These are phyloP conservation scores for Phytophthora fragariaefolia DNA, from an alignment of 352 stramenopile species.

Conservation along the genomic window DNA sequence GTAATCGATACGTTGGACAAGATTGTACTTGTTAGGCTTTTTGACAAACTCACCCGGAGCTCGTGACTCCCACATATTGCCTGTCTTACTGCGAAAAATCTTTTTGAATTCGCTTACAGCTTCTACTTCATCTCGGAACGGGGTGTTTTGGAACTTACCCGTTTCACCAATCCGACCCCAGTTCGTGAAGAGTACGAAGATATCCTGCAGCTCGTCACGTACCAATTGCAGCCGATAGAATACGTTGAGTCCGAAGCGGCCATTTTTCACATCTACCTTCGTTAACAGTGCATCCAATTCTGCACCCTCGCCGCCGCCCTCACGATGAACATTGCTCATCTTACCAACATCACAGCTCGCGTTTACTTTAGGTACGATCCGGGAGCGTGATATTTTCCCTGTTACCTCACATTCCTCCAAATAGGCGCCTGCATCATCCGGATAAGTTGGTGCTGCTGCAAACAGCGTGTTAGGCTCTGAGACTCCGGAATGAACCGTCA, in stretches of 20 bases:
- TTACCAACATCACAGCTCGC: conserved; percentile 66
- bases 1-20: conserved; percentile 66
- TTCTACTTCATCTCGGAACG: conserved; percentile 59
- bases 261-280: conserved; percentile 81
- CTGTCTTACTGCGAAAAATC: conserved; percentile 81
- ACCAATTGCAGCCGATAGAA: conserved; percentile 84
- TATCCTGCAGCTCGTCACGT: conserved; percentile 66
- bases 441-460: conserved; percentile 44
- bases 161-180: conserved; percentile 78
- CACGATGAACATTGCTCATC: conserved; percentile 47
- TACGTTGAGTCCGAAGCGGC: conserved; percentile 75
- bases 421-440: conserved; percentile 57
- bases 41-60: conserved; percentile 53
- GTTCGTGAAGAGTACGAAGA: conserved; percentile 84
- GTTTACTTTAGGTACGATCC: conserved; percentile 54
- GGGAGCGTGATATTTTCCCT: conserved; percentile 62
- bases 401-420: conserved; percentile 54
- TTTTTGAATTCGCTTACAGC: conserved; percentile 82
- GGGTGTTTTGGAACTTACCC: conserved; percentile 83
- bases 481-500: conserved; percentile 4
- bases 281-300: conserved; percentile 67
- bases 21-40: conserved; percentile 76
- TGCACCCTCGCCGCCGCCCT: conserved; percentile 40
- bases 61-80: conserved; percentile 67
- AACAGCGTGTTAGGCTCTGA: conserved; percentile 40